These are phyloP conservation scores for Apiotrichum porosum DNA, from an alignment of 1,284 basidiomycete species.

Conservation along the genomic window DNA sequence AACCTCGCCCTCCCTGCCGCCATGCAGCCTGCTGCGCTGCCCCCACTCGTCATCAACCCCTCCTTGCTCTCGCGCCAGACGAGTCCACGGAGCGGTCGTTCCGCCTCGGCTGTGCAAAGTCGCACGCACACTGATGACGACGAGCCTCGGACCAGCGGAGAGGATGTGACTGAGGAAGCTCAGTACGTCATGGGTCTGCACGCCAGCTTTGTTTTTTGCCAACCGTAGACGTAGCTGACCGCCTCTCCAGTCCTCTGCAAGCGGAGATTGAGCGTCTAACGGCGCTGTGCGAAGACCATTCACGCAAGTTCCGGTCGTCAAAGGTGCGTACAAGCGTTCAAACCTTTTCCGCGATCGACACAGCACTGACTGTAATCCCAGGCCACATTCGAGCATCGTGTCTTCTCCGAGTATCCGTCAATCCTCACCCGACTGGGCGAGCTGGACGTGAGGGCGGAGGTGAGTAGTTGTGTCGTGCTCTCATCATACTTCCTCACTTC, in stretches of 20 bases:
- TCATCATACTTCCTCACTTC: no score
- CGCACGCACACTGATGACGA: no score
- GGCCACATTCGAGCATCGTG: conserved; percentile 40
- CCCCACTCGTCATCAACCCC: no score
- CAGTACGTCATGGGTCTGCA: neutral
- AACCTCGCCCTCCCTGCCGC: no score
- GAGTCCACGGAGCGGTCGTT: neutral
- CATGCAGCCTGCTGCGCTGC: no score
- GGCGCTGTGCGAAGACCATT: conserved; percentile 35
- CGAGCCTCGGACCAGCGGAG: neutral
- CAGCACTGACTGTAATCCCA: conserved; percentile 1
- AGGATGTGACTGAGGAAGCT: neutral
- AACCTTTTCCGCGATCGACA: no score
- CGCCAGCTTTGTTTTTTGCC: no score
- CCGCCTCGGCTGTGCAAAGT: no score
- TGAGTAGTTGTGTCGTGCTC: no score
- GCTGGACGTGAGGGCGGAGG: conserved; percentile 38
- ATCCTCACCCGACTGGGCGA: conserved; percentile 24
- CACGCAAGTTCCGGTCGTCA: conserved; percentile 33
- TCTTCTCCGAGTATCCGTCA: conserved; percentile 32
- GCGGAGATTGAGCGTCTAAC: conserved; percentile 34
- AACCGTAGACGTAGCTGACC: no score
- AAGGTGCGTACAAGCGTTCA: conserved; percentile 31
- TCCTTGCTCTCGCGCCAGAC: neutral
- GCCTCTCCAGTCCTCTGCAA: conserved; percentile 29